Conservation (phyloP, 345 rosid species). For the Eucalyptus microcorys region DNA sequence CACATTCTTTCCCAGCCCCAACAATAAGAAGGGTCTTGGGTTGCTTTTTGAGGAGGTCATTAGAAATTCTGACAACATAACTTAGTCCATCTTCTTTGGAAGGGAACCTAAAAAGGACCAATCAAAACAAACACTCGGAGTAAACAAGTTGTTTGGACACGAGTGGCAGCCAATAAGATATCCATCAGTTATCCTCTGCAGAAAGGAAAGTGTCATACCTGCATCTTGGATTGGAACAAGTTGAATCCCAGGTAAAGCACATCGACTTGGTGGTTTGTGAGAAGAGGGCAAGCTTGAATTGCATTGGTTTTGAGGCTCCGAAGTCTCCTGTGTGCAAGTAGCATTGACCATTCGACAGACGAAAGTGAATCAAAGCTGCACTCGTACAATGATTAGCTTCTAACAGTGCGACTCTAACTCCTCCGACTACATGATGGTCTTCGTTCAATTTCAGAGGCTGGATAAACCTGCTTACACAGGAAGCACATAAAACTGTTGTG, state of each 20-base stretch:
- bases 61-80: slow-evolving; percentile 44
- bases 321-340: slow-evolving; percentile 83
- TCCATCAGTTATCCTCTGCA: background rate
- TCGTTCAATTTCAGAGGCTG: slow-evolving; percentile 35
- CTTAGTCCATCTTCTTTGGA: slow-evolving; percentile 56
- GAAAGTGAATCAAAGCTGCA: slow-evolving; percentile 56
- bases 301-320: slow-evolving; percentile 57
- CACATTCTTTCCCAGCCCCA: slow-evolving; percentile 78
- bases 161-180: background rate
- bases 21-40: slow-evolving; percentile 64
- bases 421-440: slow-evolving; percentile 28
- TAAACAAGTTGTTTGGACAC: background rate
- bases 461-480: slow-evolving; percentile 23
- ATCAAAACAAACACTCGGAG: background rate
- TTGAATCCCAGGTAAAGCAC: slow-evolving; percentile 64
- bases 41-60: slow-evolving; percentile 39
- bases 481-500: background rate
- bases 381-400: slow-evolving; percentile 85
- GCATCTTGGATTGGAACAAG: slow-evolving; percentile 69
- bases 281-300: slow-evolving; percentile 34
- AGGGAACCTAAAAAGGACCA: slow-evolving; percentile 38
- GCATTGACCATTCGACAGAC: slow-evolving; percentile 40
- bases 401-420: slow-evolving; percentile 40
- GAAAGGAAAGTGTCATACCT: slow-evolving; percentile 21
- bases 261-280: slow-evolving; percentile 32